phyloP scores from a whole-genome alignment of 2,329 filamentous ascomycete genomes.

The Juglanconis sp. region DNA sequence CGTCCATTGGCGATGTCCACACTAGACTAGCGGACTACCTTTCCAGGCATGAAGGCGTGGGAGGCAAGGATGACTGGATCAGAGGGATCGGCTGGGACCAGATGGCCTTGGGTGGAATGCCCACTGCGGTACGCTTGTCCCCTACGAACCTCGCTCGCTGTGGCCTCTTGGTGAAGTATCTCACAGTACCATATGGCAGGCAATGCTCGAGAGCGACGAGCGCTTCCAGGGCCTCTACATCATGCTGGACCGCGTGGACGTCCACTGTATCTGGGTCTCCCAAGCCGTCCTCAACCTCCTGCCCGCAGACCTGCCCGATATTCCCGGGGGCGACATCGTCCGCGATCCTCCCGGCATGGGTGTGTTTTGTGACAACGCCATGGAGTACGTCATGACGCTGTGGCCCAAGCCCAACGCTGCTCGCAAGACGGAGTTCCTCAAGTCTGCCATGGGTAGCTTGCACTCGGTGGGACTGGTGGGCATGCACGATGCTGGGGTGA shows the following conservation, averaged over 20 bases:
- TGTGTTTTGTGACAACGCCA: constrained; percentile 72
- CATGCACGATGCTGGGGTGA: constrained; percentile 65
- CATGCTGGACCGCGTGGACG: constrained; percentile 68
- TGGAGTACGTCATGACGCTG: constrained; percentile 55
- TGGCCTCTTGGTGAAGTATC: no score
- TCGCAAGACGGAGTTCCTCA: constrained; percentile 53
- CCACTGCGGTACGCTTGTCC: constrained; percentile 52
- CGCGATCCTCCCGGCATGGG: constrained; percentile 56
- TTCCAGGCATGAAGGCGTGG: constrained; percentile 44
- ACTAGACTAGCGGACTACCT: constrained; percentile 51
- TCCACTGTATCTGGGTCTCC: constrained; percentile 69
- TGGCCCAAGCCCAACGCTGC: constrained; percentile 55
- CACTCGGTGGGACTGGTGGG: constrained; percentile 66
- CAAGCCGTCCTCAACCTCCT: constrained; percentile 60
- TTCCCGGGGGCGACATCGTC: constrained; percentile 63
- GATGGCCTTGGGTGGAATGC: constrained; percentile 61
- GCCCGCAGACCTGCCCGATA: constrained; percentile 45
- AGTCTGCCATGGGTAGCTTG: constrained; percentile 58
- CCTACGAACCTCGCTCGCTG: background rate
- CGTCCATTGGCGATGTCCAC: constrained; percentile 53
- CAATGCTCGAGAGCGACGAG: constrained; percentile 52
- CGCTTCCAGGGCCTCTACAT: constrained; percentile 56
- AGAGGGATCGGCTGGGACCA: constrained; percentile 71
- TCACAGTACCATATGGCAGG: constrained; percentile 29
- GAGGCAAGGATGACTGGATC: constrained; percentile 57